Conservation (phyloP, 2,329 filamentous ascomycete species). For the Pleomassaria siparia region DNA sequence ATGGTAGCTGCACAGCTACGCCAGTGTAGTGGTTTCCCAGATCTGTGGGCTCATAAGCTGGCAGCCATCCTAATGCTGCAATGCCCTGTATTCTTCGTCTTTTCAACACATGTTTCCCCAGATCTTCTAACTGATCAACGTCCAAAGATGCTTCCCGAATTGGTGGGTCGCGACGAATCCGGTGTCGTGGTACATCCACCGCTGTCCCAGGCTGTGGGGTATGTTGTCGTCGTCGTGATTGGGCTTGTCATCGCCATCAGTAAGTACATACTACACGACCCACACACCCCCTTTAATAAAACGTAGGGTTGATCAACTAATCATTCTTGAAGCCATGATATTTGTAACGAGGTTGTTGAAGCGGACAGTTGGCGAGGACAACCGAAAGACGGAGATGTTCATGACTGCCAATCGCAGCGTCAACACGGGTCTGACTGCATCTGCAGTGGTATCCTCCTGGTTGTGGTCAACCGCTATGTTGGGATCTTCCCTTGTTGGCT, state of each 20-base stretch:
- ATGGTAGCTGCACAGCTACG: no score
- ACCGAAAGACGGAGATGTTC: constrained; percentile 55
- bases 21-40: background rate
- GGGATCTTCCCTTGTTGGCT: constrained; percentile 54
- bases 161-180: constrained; percentile 8
- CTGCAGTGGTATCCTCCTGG: constrained; percentile 42
- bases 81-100: background rate
- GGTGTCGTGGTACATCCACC: constrained; percentile 19
- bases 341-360: constrained; percentile 51
- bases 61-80: background rate
- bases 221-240: constrained; percentile 47
- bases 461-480: constrained; percentile 56
- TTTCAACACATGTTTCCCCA: background rate
- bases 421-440: constrained; percentile 20
- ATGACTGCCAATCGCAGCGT: constrained; percentile 29
- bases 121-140: background rate
- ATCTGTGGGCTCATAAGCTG: background rate
- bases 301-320: constrained; percentile 3
- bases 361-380: constrained; percentile 54
- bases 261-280: constrained; percentile 15
- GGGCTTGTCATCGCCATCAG: constrained; percentile 46
- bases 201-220: constrained; percentile 41
- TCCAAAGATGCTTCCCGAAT: background rate
- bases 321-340: constrained; percentile 45
- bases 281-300: background rate